These are phyloP conservation scores for Rutstroemia sp. DNA, from an alignment of 2,329 filamentous ascomycete species.

Conservation along the genomic window DNA sequence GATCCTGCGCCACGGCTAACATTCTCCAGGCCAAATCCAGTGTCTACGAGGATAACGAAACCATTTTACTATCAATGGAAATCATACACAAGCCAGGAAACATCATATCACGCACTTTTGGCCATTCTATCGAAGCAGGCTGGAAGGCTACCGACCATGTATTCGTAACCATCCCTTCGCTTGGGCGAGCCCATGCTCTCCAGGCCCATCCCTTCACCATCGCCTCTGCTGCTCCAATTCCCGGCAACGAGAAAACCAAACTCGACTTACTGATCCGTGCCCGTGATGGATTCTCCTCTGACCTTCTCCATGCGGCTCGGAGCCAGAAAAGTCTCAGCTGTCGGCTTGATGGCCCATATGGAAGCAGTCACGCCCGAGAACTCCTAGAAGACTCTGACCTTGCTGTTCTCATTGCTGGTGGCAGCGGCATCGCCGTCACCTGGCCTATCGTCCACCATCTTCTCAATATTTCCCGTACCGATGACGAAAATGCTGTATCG, in stretches of 20 bases:
- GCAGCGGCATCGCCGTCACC: slow-evolving; percentile 57
- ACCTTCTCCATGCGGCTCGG: slow-evolving; percentile 45
- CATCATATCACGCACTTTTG: slow-evolving; percentile 13
- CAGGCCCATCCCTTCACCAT: slow-evolving; percentile 64
- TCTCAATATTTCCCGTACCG: slow-evolving; percentile 17
- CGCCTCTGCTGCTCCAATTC: slow-evolving; percentile 46
- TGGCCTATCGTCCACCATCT: slow-evolving; percentile 53
- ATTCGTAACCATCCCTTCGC: slow-evolving; percentile 50
- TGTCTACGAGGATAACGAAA: slow-evolving; percentile 49
- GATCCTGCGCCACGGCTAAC: not conserved
- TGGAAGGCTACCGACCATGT: slow-evolving; percentile 58
- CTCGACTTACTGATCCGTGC: slow-evolving; percentile 53
- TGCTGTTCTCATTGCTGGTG: slow-evolving; percentile 52
- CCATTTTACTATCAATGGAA: slow-evolving; percentile 37
- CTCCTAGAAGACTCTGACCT: slow-evolving; percentile 42
- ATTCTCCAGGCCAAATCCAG: slow-evolving; percentile 30
- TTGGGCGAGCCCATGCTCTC: slow-evolving; percentile 43
- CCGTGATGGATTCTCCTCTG: slow-evolving; percentile 50
- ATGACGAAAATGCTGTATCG: slow-evolving; percentile 12
- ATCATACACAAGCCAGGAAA: slow-evolving; percentile 12
- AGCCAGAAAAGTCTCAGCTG: slow-evolving; percentile 37
- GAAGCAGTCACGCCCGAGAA: slow-evolving; percentile 46
- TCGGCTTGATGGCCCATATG: slow-evolving; percentile 58
- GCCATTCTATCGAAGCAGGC: slow-evolving; percentile 37
- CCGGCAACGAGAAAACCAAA: slow-evolving; percentile 37